Conservation (phyloP, 2,329 filamentous ascomycete species). For the Myotisia sp. region DNA sequence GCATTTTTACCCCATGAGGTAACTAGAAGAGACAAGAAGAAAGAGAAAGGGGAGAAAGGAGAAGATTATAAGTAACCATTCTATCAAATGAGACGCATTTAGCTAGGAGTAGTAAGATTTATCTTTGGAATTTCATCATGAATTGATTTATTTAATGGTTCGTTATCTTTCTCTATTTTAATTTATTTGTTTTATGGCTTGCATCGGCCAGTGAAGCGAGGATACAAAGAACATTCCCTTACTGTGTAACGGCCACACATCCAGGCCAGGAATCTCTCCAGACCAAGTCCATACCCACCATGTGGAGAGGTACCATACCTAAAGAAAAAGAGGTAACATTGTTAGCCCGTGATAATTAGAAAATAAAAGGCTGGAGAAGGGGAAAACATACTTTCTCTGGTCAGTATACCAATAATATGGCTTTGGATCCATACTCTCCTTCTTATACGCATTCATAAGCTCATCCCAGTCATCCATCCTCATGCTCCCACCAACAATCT, state of each 20-base stretch:
- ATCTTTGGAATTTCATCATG: no score
- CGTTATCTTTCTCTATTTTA: neutral
- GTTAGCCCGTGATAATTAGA: slow-evolving; percentile 9
- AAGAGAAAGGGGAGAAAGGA: no score
- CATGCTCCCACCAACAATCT: slow-evolving; percentile 95
- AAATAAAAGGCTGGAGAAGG: slow-evolving; percentile 1
- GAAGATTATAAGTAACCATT: no score
- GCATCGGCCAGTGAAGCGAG: slow-evolving; percentile 37
- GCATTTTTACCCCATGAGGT: no score
- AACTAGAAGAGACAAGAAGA: no score
- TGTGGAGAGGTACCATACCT: slow-evolving; percentile 86
- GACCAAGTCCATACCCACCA: slow-evolving; percentile 81
- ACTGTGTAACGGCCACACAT: slow-evolving; percentile 53
- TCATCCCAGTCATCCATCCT: slow-evolving; percentile 86
- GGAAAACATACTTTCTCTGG: slow-evolving; percentile 65
- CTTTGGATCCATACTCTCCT: slow-evolving; percentile 67
- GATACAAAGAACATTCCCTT: slow-evolving; percentile 42
- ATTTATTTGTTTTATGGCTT: slow-evolving; percentile 27
- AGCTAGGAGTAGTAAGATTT: no score
- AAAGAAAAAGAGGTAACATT: slow-evolving; percentile 3
- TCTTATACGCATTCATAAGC: slow-evolving; percentile 73
- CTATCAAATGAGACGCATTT: no score
- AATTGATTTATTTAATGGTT: neutral
- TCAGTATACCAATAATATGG: slow-evolving; percentile 99
- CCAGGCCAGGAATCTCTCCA: slow-evolving; percentile 66